Evolutionary conservation across 2,329 filamentous ascomycete species (phyloP), one percentile per base, ranked within the genome.

Genomic region (Stachybotrys chlorohalonatus): DNA sequence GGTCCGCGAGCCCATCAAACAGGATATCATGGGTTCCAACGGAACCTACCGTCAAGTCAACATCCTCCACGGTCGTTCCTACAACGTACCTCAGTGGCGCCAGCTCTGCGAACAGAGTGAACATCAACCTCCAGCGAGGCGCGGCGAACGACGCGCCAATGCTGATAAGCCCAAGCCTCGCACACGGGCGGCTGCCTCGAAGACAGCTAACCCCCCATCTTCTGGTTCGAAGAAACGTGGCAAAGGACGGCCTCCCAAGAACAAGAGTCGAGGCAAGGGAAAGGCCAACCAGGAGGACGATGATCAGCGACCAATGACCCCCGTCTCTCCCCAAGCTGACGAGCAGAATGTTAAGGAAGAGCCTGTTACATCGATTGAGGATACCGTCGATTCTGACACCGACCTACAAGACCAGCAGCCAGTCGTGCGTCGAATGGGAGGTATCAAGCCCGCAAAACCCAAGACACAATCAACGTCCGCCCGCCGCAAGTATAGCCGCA

Each of bases 1-100:
- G 66, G 92, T 99, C 65, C 93, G 93, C 71, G 95, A 99, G 61
- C 94, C 94, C 4, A 97, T 99, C 68, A 96, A 91, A 67, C 94
- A 99, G 71, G 94, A 99, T 65, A 99, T 99, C 64, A 93, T 95
- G 78, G 94, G 94, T 47, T 90, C 89, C 52, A 90, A 93, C 67
- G 95, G 94, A 55, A 95, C 90, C 55, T 99, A 96, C 68, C 93
- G 93, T 42, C 94, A 99, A 70, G 90, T 94, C 66, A 99, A 99
- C 67, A 92, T 99, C 56, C 86, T 97, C 65, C 95, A 96, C 72
- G 90, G 95, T 68, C 83, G 94, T 68, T 91, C 91, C 13, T 99
- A 99, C 75, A 99, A 96, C 63, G 78, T 99, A 5, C 93, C 93
- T 1, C 92, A 99, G 71, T 99, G 94, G 94, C 90, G 91, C 62